phyloP scores from a whole-genome alignment of 805 yeast genomes.

The Saturnispora besseyi region DNA sequence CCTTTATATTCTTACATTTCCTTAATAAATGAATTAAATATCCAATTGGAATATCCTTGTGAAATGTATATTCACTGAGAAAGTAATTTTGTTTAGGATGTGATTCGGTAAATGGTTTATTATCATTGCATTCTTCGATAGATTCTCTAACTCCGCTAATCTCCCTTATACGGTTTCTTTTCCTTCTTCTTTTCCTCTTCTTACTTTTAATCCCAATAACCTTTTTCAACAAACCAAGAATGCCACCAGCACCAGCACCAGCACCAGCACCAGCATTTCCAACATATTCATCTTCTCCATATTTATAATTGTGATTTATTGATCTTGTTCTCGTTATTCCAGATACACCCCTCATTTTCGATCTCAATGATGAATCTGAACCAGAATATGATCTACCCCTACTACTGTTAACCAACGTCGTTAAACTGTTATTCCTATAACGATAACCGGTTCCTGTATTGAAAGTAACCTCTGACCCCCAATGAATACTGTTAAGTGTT shows the following conservation, averaged over 20 bases:
- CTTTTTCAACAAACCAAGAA: background rate
- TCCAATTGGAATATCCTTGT: slow-evolving; percentile 77
- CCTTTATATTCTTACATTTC: slow-evolving; percentile 53
- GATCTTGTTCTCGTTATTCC: background rate
- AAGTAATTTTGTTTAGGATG: slow-evolving; percentile 61
- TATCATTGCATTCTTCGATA: background rate
- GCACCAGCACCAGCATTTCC: background rate
- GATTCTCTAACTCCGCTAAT: background rate
- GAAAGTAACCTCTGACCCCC: background rate
- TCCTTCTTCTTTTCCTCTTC: background rate
- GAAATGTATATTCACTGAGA: slow-evolving; percentile 49
- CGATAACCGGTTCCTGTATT: background rate
- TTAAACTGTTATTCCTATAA: background rate
- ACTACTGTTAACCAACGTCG: background rate
- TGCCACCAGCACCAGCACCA: background rate
- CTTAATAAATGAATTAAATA: slow-evolving; percentile 57
- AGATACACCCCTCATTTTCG: background rate
- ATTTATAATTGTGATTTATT: background rate
- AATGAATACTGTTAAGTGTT: background rate
- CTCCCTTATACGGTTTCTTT: background rate
- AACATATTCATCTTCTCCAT: background rate
- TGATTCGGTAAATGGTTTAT: slow-evolving; percentile 27
- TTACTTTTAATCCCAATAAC: background rate
- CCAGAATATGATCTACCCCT: background rate
- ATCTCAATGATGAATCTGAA: background rate